phyloP scores from a whole-genome alignment of 202 grass and related monocot genomes.

The Carex sylvatica region DNA sequence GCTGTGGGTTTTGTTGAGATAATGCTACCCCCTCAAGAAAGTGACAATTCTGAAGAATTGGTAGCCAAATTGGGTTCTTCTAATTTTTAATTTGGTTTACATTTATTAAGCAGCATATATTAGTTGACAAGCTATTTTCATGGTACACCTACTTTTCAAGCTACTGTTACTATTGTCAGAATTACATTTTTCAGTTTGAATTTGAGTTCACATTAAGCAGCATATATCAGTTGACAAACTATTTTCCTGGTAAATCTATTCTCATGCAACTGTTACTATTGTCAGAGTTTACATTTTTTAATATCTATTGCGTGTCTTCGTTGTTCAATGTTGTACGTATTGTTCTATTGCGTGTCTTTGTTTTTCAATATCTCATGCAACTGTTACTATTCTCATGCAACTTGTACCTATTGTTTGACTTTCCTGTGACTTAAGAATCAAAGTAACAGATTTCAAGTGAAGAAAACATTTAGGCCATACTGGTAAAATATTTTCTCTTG shows the following conservation, averaged over 20 bases:
- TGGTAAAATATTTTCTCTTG: neutral
- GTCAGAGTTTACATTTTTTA: neutral
- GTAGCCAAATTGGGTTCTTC: conserved; percentile 5
- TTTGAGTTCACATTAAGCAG: neutral
- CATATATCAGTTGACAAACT: neutral
- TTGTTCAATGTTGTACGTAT: too few species aligned
- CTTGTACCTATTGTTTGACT: neutral
- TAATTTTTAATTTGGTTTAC: neutral
- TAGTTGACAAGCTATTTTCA: neutral
- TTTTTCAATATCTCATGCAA: too few species aligned
- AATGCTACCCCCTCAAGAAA: neutral
- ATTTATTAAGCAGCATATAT: neutral
- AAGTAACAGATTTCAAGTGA: neutral
- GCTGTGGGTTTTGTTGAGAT: neutral
- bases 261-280: neutral
- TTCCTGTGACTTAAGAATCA: neutral
- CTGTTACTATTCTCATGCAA: too few species aligned
- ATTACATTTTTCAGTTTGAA: neutral
- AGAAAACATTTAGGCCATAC: neutral
- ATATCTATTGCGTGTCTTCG: neutral
- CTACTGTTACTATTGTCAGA: neutral
- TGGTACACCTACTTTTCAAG: neutral
- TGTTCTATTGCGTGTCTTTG: too few species aligned
- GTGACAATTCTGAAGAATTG: conserved; percentile 4
- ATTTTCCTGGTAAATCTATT: neutral